Percentiles rank a stretch among this genome's conserved stretches.
Evolutionary conservation across 169 alveolate genomes (phyloP).

Genomic region (Cryptosporidium ryanae): DNA sequence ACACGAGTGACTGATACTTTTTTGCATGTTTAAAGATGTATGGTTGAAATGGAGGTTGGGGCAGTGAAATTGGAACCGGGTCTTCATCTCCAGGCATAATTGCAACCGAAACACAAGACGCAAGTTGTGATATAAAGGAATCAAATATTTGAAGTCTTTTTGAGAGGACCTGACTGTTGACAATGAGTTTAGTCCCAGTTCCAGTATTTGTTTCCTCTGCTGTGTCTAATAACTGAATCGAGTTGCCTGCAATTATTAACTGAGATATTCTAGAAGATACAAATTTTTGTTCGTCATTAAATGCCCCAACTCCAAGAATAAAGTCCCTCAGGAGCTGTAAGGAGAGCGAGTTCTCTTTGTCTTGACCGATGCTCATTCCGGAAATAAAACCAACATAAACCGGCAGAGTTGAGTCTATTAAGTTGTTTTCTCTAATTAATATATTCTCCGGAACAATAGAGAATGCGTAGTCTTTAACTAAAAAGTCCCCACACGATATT

Average conservation of each 20-base stretch:
- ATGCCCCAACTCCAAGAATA: constrained; percentile 28
- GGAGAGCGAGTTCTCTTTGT: constrained; percentile 18
- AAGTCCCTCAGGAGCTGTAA: constrained; percentile 63
- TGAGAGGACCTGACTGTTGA: constrained; percentile 31
- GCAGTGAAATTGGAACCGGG: constrained; percentile 68
- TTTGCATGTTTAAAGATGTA: constrained; percentile 32
- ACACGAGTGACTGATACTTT: constrained; percentile 28
- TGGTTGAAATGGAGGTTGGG: constrained; percentile 60
- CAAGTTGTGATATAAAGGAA: constrained; percentile 48
- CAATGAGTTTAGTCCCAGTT: constrained; percentile 63
- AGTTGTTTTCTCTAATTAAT: neutral
- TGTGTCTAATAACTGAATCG: constrained; percentile 33
- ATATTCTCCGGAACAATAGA: constrained; percentile 34
- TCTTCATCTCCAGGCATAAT: constrained; percentile 64
- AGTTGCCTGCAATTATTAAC: constrained; percentile 60
- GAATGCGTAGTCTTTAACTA: constrained; percentile 25
- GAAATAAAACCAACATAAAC: constrained; percentile 53
- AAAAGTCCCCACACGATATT: constrained; percentile 23
- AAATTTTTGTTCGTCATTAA: constrained; percentile 21
- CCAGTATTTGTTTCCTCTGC: constrained; percentile 65
- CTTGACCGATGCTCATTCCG: constrained; percentile 49
- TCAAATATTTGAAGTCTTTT: constrained; percentile 28
- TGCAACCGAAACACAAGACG: constrained; percentile 25
- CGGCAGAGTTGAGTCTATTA: neutral
- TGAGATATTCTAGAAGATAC: constrained; percentile 53